These are phyloP conservation scores for Teunomyces cretensis DNA, from an alignment of 805 yeast genomes.

Conservation along the genomic window DNA sequence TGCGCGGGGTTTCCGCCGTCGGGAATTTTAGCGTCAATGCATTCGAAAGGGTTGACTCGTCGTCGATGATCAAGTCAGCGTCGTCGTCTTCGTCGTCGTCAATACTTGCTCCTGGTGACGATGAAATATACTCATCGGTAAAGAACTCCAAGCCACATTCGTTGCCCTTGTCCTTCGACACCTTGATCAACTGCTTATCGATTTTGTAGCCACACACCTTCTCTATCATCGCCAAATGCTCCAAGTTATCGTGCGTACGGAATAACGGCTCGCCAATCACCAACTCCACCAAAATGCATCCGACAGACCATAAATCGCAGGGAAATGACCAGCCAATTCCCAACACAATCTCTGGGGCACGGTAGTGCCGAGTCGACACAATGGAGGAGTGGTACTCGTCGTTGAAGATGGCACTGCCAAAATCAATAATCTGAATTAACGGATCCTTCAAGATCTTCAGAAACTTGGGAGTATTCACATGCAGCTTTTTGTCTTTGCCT, in stretches of 20 bases:
- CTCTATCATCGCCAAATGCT: constrained; percentile 95
- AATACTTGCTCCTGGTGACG: constrained; percentile 1
- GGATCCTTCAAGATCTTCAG: constrained; percentile 68
- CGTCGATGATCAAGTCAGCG: constrained; percentile 32
- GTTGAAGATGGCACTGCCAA: constrained; percentile 93
- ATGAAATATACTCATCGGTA: constrained; percentile 21
- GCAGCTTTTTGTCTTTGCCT: constrained; percentile 3
- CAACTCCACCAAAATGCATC: constrained; percentile 87
- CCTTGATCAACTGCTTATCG: constrained; percentile 40
- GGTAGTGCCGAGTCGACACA: constrained; percentile 91
- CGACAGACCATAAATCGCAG: constrained; percentile 96
- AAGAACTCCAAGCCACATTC: constrained; percentile 43
- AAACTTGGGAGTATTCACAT: constrained; percentile 27
- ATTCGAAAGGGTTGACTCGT: constrained; percentile 24
- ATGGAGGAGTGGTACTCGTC: constrained; percentile 92
- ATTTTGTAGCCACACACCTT: constrained; percentile 61
- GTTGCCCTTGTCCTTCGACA: constrained; percentile 33
- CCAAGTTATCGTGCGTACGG: constrained; percentile 91
- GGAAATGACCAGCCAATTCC: constrained; percentile 98
- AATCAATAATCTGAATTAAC: constrained; percentile 85
- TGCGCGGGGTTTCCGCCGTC: constrained; percentile 35
- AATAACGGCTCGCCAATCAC: constrained; percentile 93
- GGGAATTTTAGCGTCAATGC: constrained; percentile 39
- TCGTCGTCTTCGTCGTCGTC: constrained; percentile 17
- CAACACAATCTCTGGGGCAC: constrained; percentile 94